These are phyloP conservation scores for Phanerochaete carnosa DNA, from an alignment of 768 basidiomycete species.

Conservation along the genomic window DNA sequence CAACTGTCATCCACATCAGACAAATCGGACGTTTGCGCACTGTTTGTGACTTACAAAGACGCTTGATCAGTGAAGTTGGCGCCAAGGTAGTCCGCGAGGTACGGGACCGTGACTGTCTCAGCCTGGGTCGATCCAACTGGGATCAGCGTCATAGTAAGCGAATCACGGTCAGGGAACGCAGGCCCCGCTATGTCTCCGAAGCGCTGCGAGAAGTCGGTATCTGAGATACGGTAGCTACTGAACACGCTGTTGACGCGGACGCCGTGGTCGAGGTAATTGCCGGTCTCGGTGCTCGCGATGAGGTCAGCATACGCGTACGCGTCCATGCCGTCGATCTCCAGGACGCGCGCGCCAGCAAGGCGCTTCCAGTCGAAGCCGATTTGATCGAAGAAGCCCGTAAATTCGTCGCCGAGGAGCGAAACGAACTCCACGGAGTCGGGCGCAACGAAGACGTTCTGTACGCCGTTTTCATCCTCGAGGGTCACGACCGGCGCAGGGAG, in stretches of 20 bases:
- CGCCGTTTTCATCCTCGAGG: constrained; percentile 43
- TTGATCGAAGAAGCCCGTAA: constrained; percentile 42
- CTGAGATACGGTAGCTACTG: constrained; percentile 47
- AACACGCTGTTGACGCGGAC: constrained; percentile 62
- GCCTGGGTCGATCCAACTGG: constrained; percentile 41
- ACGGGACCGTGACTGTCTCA: constrained; percentile 53
- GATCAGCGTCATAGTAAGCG: constrained; percentile 46
- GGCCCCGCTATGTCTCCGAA: constrained; percentile 56
- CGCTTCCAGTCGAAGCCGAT: constrained; percentile 56
- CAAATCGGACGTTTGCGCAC: not conserved
- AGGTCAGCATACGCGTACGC: constrained; percentile 54
- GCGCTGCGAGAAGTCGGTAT: constrained; percentile 50
- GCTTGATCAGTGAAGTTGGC: constrained; percentile 44
- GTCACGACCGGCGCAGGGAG: constrained; percentile 55
- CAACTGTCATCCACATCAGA: constrained; percentile 38
- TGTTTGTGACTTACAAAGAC: constrained; percentile 42
- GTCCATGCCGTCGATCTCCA: constrained; percentile 50
- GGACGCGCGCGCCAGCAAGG: constrained; percentile 56
- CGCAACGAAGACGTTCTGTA: constrained; percentile 44
- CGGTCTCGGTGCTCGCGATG: constrained; percentile 55
- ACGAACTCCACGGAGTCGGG: constrained; percentile 55
- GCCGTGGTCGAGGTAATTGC: constrained; percentile 62
- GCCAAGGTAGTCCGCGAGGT: constrained; percentile 45
- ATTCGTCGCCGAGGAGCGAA: constrained; percentile 40
- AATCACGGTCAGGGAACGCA: constrained; percentile 41